A percentile compares a stretch with the other conserved stretches of the same genome.
phyloP scores from a whole-genome alignment of 2,329 filamentous ascomycete species.

The Cordyceps javanica region DNA sequence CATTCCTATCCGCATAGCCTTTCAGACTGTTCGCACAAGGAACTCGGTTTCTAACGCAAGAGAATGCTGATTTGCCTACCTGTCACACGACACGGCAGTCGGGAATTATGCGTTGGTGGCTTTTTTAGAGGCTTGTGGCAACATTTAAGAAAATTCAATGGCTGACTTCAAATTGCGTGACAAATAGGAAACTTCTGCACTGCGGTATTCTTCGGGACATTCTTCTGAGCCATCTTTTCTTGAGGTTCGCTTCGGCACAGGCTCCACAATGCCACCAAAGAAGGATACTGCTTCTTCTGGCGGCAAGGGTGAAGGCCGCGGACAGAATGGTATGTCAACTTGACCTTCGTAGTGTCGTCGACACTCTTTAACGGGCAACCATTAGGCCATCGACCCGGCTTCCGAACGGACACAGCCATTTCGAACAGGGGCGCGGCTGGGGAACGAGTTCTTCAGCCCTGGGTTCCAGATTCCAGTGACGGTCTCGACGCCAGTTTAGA shows the following conservation, averaged over 20 bases:
- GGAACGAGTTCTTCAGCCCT: constrained; percentile 74
- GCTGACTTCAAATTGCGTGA: not conserved
- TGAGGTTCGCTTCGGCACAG: not conserved
- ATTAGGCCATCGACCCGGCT: constrained; percentile 61
- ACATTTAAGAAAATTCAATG: not conserved
- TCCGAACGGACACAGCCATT: constrained; percentile 85
- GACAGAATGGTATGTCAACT: constrained; percentile 30
- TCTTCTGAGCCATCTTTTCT: not conserved
- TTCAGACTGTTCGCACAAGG: not conserved
- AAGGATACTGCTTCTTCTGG: constrained; percentile 8
- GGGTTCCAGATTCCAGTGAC: constrained; percentile 63
- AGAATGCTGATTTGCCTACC: not conserved
- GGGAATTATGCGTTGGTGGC: not conserved
- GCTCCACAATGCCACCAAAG: constrained; percentile 12
- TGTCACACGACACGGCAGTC: not conserved
- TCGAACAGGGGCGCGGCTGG: constrained; percentile 63
- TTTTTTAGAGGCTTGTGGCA: not conserved
- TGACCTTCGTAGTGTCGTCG: not conserved
- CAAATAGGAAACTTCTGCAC: constrained; percentile 14
- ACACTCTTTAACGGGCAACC: constrained; percentile 15
- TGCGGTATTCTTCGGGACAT: not conserved
- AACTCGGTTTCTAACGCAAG: not conserved
- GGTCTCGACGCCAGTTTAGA: constrained; percentile 68
- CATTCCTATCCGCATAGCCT: not conserved
- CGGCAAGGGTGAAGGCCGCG: constrained; percentile 18